These are phyloP conservation scores for Hymenoscyphus repandus DNA, from an alignment of 2,329 filamentous ascomycete genomes.

Conservation along the genomic window DNA sequence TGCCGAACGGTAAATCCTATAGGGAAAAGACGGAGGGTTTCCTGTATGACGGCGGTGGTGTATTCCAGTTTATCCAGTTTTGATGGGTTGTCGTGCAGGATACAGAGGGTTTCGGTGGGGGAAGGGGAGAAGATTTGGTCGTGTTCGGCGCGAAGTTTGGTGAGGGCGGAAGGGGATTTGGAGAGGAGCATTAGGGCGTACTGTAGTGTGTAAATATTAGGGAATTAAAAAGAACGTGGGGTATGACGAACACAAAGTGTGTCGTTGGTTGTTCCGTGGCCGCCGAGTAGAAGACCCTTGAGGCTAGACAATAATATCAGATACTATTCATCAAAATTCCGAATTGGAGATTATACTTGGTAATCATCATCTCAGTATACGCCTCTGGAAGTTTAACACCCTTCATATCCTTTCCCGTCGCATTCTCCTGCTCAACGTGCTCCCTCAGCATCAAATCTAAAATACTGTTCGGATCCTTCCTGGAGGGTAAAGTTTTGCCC, in stretches of 20 bases:
- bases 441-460: conserved; percentile 7
- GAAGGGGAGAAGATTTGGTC: not conserved
- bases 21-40: not conserved
- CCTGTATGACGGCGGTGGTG: not conserved
- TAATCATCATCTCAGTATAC: not conserved
- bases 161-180: not conserved
- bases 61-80: not conserved
- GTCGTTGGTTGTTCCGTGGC: not conserved
- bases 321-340: not conserved
- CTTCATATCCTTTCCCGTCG: not conserved
- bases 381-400: not conserved
- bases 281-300: conserved; percentile 1
- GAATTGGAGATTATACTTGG: not conserved
- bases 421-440: not conserved
- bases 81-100: not conserved
- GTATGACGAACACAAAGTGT: not conserved
- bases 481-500: conserved; percentile 1
- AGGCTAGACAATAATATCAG: not conserved
- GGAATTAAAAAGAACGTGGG: too few species aligned
- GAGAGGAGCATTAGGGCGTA: not conserved
- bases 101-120: not conserved
- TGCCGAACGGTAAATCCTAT: not conserved
- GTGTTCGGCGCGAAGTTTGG: not conserved
- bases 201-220: not conserved
- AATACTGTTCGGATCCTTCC: conserved; percentile 4